Conservation (phyloP, 2,329 filamentous ascomycete genomes). For the Coleophoma crateriformis region DNA sequence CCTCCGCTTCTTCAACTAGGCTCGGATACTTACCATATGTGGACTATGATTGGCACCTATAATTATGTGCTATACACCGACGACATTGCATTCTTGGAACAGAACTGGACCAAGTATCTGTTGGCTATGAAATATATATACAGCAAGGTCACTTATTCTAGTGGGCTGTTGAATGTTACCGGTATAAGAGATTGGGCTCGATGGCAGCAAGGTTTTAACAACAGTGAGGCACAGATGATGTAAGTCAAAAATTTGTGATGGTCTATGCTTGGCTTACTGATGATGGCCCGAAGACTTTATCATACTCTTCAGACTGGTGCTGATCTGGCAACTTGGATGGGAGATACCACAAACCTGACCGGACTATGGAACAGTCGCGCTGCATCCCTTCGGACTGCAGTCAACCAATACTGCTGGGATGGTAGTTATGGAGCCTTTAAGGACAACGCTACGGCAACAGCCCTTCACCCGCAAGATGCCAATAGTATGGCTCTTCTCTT, state of each 20-base stretch:
- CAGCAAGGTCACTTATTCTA: background rate
- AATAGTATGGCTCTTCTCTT: constrained; percentile 44
- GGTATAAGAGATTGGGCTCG: background rate
- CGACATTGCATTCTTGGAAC: constrained; percentile 24
- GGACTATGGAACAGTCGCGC: constrained; percentile 25
- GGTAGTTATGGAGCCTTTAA: constrained; percentile 31
- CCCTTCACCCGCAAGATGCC: constrained; percentile 51
- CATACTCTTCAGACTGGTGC: constrained; percentile 42
- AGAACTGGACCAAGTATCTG: background rate
- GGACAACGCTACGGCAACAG: constrained; percentile 44
- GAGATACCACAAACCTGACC: constrained; percentile 31
- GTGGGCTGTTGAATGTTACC: background rate
- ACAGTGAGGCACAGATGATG: background rate
- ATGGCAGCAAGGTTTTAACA: background rate
- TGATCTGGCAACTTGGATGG: constrained; percentile 35
- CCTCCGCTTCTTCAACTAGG: constrained; percentile 29
- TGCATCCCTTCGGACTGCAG: constrained; percentile 20
- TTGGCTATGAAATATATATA: background rate
- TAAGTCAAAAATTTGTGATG: too few relatives aligned
- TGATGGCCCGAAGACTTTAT: constrained; percentile 26
- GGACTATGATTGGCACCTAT: constrained; percentile 49
- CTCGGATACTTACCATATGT: constrained; percentile 48
- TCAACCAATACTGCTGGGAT: constrained; percentile 40
- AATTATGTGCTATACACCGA: constrained; percentile 50
- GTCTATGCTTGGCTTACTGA: too few relatives aligned